These are phyloP conservation scores for Yarrowia deformans DNA, from an alignment of 805 yeast genomes.

Conservation along the genomic window DNA sequence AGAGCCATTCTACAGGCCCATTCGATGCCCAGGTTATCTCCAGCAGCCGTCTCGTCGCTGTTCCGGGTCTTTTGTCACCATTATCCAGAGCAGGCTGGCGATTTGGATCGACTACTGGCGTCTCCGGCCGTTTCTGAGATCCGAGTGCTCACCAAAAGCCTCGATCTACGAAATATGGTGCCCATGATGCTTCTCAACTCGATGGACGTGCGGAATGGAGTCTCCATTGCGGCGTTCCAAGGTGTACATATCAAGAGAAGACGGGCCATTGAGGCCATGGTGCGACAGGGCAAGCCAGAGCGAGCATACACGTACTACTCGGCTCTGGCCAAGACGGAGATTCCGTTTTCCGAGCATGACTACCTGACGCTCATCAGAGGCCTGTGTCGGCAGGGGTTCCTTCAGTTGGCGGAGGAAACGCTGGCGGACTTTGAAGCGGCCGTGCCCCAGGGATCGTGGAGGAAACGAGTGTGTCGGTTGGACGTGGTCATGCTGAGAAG, in stretches of 20 bases:
- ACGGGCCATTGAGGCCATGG: slow-evolving; percentile 17
- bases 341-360: slow-evolving; percentile 32
- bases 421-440: slow-evolving; percentile 7
- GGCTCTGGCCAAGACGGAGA: slow-evolving; percentile 9
- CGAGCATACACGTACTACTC: slow-evolving; percentile 24
- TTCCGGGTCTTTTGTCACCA: slow-evolving; percentile 18
- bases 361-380: slow-evolving; percentile 18
- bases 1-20: slow-evolving; percentile 5
- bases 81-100: slow-evolving; percentile 20
- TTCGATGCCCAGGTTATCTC: not conserved
- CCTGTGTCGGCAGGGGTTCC: not conserved
- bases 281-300: slow-evolving; percentile 4
- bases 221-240: slow-evolving; percentile 6
- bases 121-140: slow-evolving; percentile 13
- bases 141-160: slow-evolving; percentile 5
- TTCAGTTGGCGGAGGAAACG: slow-evolving; percentile 1
- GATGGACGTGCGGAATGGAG: not conserved
- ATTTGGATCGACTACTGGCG: slow-evolving; percentile 12
- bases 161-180: slow-evolving; percentile 10
- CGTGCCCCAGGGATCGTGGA: not conserved
- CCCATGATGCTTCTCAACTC: slow-evolving; percentile 18
- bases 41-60: not conserved
- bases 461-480: slow-evolving; percentile 17
- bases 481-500: slow-evolving; percentile 1
- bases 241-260: slow-evolving; percentile 19